These are phyloP conservation scores for Rhodotorula sp. DNA, from an alignment of 1,284 basidiomycete species.

Conservation along the genomic window DNA sequence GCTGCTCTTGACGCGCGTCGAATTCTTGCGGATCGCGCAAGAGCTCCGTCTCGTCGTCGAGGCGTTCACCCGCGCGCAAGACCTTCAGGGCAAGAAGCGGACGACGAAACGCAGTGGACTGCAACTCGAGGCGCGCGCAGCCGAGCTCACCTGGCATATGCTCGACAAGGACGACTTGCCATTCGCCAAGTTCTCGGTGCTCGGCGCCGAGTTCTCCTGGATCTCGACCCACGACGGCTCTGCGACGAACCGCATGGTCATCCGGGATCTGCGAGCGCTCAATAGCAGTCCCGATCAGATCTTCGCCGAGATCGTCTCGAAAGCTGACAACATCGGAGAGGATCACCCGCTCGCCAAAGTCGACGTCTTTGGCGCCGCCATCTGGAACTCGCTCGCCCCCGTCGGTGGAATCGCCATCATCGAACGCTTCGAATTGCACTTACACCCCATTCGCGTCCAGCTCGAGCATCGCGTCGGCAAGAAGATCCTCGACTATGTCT, in stretches of 20 bases:
- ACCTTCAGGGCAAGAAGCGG: slow-evolving; percentile 54
- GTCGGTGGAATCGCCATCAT: slow-evolving; percentile 93
- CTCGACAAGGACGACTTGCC: slow-evolving; percentile 70
- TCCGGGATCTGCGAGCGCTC: slow-evolving; percentile 76
- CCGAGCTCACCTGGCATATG: slow-evolving; percentile 93
- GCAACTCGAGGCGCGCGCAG: slow-evolving; percentile 74
- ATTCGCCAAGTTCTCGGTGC: slow-evolving; percentile 80
- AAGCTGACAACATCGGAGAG: slow-evolving; percentile 52
- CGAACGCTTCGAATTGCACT: slow-evolving; percentile 72
- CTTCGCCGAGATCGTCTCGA: slow-evolving; percentile 85
- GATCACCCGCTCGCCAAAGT: slow-evolving; percentile 33
- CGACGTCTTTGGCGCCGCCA: slow-evolving; percentile 52
- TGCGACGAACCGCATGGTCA: slow-evolving; percentile 71
- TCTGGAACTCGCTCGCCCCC: slow-evolving; percentile 78
- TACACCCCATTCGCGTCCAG: slow-evolving; percentile 85
- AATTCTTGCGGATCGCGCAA: slow-evolving; percentile 70
- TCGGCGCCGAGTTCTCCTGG: slow-evolving; percentile 77
- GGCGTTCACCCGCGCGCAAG: slow-evolving; percentile 79
- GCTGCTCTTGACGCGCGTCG: slow-evolving; percentile 67
- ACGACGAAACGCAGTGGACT: slow-evolving; percentile 60
- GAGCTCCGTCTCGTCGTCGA: slow-evolving; percentile 85
- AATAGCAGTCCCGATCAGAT: slow-evolving; percentile 80
- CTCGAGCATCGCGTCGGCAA: slow-evolving; percentile 78
- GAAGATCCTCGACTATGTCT: slow-evolving; percentile 86
- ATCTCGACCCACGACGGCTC: slow-evolving; percentile 85